phyloP scores from a whole-genome alignment of 768 basidiomycete species.

The Auricularia auricula-judae region DNA sequence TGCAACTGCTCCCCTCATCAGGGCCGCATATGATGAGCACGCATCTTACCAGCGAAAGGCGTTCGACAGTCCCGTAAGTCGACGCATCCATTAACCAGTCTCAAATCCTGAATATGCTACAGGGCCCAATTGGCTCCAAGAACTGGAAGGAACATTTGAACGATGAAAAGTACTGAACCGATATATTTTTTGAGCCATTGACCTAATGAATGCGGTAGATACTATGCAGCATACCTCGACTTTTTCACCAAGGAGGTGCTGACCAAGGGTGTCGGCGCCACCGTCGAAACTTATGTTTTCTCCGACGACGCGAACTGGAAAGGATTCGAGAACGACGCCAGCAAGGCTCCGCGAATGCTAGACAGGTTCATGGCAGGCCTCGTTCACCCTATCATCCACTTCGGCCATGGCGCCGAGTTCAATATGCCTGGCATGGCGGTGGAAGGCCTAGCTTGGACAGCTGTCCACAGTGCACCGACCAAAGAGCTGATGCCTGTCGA shows the following conservation, averaged over 20 bases:
- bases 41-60: conserved; percentile 26
- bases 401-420: conserved; percentile 55
- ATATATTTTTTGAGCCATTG: no score
- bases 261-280: conserved; percentile 30
- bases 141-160: conserved; percentile 49
- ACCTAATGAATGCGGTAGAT: conserved; percentile 27
- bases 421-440: conserved; percentile 44
- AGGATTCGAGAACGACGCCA: conserved; percentile 7
- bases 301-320: conserved; percentile 36
- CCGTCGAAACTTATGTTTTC: conserved; percentile 56
- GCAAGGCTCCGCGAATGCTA: conserved; percentile 41
- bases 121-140: conserved; percentile 26
- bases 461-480: conserved; percentile 32
- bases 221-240: conserved; percentile 44
- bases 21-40: conserved; percentile 29
- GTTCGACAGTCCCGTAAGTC: conserved; percentile 29
- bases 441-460: conserved; percentile 52
- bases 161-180: conserved; percentile 31
- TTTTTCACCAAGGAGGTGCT: conserved; percentile 38
- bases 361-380: conserved; percentile 44
- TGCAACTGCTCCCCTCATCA: conserved; percentile 30
- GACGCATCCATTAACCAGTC: neutral
- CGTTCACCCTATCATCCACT: conserved; percentile 55
- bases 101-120: neutral
- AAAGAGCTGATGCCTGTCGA: conserved; percentile 22